These are phyloP conservation scores for Aspergillus asperescens DNA, from an alignment of 495 filamentous ascomycete genomes.

Conservation along the genomic window DNA sequence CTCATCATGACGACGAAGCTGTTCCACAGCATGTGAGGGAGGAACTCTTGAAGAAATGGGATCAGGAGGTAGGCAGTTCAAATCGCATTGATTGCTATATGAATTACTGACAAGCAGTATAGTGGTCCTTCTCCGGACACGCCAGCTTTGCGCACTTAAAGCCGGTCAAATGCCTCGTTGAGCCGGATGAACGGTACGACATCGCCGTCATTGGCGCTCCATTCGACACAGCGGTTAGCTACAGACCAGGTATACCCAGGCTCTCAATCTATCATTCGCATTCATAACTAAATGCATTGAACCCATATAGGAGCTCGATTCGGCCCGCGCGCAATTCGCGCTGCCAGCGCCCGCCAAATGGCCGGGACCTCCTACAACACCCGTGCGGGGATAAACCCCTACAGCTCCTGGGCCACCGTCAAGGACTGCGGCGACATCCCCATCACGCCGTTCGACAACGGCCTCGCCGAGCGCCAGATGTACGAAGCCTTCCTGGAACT, in stretches of 20 bases:
- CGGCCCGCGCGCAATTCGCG: constrained; percentile 75
- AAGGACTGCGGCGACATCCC: constrained; percentile 82
- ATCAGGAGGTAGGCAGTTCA: constrained; percentile 39
- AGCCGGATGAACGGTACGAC: constrained; percentile 61
- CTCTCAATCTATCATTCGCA: constrained; percentile 3
- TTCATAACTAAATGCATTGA: constrained; percentile 26
- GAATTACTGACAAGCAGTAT: constrained; percentile 5
- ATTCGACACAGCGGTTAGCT: constrained; percentile 78
- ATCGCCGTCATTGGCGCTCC: constrained; percentile 78
- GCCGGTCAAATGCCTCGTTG: constrained; percentile 67
- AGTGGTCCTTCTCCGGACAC: constrained; percentile 77
- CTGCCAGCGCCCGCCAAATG: constrained; percentile 68
- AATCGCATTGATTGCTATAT: neutral
- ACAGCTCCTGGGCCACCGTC: constrained; percentile 64
- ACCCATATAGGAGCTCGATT: constrained; percentile 59
- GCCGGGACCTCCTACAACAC: constrained; percentile 72
- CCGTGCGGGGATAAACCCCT: constrained; percentile 71
- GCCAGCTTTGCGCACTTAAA: constrained; percentile 75
- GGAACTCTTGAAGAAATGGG: constrained; percentile 49
- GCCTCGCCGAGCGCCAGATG: constrained; percentile 70
- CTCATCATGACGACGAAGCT: constrained; percentile 37
- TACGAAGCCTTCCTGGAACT: constrained; percentile 66
- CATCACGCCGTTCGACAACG: constrained; percentile 74
- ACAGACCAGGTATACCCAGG: constrained; percentile 58
- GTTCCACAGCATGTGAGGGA: constrained; percentile 39